Conservation (phyloP, 345 rosid genomes). For the Salix brachista region DNA sequence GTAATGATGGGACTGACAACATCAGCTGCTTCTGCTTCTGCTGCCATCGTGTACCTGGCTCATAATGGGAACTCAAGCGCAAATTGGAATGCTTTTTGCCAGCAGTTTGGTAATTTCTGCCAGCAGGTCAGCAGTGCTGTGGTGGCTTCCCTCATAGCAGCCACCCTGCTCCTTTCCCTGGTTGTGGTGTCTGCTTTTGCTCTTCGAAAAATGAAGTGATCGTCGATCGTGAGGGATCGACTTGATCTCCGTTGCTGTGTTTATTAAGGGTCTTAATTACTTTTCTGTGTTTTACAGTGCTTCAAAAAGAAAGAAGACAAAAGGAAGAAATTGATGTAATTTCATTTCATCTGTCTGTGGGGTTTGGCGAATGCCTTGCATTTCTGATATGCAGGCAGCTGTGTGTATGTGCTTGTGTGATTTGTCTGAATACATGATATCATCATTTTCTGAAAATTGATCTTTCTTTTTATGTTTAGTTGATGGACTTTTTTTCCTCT, state of each 20-base stretch:
- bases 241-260: background rate
- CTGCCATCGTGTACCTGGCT: constrained; percentile 41
- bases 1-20: constrained; percentile 24
- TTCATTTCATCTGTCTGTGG: background rate
- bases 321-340: background rate
- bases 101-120: constrained; percentile 45
- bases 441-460: background rate
- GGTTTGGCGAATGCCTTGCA: background rate
- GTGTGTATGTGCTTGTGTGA: background rate
- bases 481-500: too few species aligned
- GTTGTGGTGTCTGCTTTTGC: constrained; percentile 40
- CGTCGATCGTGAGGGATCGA: background rate
- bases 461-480: too few species aligned
- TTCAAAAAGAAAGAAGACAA: background rate
- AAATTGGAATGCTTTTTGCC: constrained; percentile 51
- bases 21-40: constrained; percentile 37
- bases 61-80: constrained; percentile 43
- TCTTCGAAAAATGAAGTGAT: constrained; percentile 22
- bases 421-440: background rate
- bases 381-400: background rate
- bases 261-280: background rate
- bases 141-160: constrained; percentile 41
- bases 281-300: background rate
- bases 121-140: constrained; percentile 40
- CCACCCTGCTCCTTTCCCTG: constrained; percentile 25